A percentile compares a stretch with the other conserved stretches of the same genome.
Conservation (phyloP, 352 stramenopile genomes). For the Phytophthora citricola region DNA sequence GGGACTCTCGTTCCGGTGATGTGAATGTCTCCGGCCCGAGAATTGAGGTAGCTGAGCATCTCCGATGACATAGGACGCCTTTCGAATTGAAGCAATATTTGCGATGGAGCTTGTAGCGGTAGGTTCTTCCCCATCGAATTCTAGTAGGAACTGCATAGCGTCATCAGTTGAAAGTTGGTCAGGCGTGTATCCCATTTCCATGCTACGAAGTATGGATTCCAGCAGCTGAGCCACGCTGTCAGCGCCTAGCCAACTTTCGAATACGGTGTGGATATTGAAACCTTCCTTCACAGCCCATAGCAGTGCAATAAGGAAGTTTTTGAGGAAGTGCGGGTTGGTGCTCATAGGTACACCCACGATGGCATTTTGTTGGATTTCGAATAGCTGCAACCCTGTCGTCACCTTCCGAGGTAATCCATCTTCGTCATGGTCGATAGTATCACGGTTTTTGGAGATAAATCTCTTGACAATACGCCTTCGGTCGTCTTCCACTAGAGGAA, state of each 20-base stretch:
- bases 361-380: constrained; percentile 81
- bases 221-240: constrained; percentile 64
- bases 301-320: constrained; percentile 63
- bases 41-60: constrained; percentile 5
- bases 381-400: constrained; percentile 57
- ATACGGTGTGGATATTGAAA: constrained; percentile 75
- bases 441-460: constrained; percentile 54
- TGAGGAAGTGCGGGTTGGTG: constrained; percentile 67
- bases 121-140: constrained; percentile 38
- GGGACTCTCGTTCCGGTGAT: constrained; percentile 6
- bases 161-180: constrained; percentile 50
- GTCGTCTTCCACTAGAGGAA: constrained; percentile 67
- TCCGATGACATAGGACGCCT: constrained; percentile 1
- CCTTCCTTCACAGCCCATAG: constrained; percentile 75
- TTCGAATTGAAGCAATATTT: constrained; percentile 15
- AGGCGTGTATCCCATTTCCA: constrained; percentile 71
- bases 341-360: constrained; percentile 63
- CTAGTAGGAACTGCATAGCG: constrained; percentile 67
- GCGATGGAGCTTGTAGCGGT: constrained; percentile 8
- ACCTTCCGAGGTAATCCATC: constrained; percentile 3
- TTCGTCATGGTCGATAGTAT: constrained; percentile 18
- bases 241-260: constrained; percentile 68
- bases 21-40: constrained; percentile 14
- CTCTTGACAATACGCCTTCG: constrained; percentile 63
- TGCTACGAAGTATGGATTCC: constrained; percentile 68